Conservation (phyloP, 2,329 filamentous ascomycete species). For the Sclerotinia glacialis region DNA sequence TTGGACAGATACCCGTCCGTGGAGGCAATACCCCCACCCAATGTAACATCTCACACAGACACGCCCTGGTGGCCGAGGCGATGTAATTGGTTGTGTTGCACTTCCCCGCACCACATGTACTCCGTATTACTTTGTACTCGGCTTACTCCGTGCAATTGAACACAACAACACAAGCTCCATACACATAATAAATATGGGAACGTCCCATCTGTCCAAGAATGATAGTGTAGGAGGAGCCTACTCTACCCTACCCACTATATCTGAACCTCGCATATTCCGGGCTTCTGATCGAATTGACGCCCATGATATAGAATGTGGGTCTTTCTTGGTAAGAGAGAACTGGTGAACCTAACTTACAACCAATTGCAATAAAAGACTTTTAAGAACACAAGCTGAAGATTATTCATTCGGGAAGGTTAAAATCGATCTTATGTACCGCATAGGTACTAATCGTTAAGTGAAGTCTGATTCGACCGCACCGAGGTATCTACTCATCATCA, state of each 20-base stretch:
- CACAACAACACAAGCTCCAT: not conserved
- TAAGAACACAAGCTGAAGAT: not conserved
- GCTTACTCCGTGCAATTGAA: not conserved
- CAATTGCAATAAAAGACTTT: not conserved
- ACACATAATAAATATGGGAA: too few species aligned
- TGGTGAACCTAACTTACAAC: too few species aligned
- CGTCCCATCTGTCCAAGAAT: not conserved
- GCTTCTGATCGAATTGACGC: too few species aligned
- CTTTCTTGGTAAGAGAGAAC: not conserved
- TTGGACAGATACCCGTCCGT: too few species aligned
- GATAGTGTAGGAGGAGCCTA: too few species aligned
- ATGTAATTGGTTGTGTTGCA: not conserved
- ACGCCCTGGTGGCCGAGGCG: too few species aligned
- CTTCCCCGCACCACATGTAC: not conserved
- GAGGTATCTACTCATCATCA: constrained; percentile 14
- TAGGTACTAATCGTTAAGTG: not conserved
- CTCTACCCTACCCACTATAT: too few species aligned
- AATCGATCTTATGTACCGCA: not conserved
- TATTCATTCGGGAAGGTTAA: not conserved
- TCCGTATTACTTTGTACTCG: too few species aligned
- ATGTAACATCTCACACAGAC: too few species aligned
- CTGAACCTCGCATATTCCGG: too few species aligned
- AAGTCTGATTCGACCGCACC: not conserved
- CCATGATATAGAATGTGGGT: not conserved
- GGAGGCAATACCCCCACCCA: too few species aligned